Evolutionary conservation across 805 yeast species (phyloP).

Genomic region (Starmerella floricola): DNA sequence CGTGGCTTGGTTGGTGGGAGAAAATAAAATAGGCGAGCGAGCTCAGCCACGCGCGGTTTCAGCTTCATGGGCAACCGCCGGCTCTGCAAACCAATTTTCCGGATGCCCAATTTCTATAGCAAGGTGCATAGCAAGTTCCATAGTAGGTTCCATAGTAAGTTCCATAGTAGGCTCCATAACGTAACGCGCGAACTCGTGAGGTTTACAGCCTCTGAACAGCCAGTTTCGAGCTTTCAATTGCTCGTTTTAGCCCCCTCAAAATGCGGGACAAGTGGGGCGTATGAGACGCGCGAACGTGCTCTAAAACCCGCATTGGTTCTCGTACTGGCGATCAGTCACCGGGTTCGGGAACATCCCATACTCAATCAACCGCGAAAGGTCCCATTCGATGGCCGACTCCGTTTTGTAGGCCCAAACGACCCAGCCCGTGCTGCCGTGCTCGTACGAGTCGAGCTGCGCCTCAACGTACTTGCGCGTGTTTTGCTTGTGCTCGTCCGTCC

Average conservation of each 20-base stretch:
- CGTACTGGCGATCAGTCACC: slow-evolving; percentile 50
- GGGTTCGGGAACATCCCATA: slow-evolving; percentile 73
- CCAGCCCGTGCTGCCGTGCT: slow-evolving; percentile 60
- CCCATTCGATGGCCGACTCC: slow-evolving; percentile 78
- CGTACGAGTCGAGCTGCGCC: slow-evolving; percentile 82
- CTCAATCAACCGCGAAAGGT: slow-evolving; percentile 46
- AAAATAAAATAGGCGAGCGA: no score
- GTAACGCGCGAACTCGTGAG: no score
- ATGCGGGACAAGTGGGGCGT: neutral
- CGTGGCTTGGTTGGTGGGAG: no score
- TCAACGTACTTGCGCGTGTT: slow-evolving; percentile 63
- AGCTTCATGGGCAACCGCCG: no score
- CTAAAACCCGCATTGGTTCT: slow-evolving; percentile 46
- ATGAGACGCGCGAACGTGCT: neutral
- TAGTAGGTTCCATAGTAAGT: no score
- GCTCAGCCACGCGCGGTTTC: no score
- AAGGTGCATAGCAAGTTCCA: no score
- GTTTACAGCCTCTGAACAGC: no score
- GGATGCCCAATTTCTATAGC: no score
- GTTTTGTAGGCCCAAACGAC: slow-evolving; percentile 91
- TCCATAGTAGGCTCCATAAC: no score
- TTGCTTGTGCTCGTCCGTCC: slow-evolving; percentile 46
- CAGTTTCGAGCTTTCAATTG: no score
- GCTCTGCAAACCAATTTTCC: no score
- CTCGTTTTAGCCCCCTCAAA: neutral